Evolutionary conservation across 75 land plant genomes (phyloP), one percentile per base, ranked within the genome.

Genomic region (Pinus taeda): DNA sequence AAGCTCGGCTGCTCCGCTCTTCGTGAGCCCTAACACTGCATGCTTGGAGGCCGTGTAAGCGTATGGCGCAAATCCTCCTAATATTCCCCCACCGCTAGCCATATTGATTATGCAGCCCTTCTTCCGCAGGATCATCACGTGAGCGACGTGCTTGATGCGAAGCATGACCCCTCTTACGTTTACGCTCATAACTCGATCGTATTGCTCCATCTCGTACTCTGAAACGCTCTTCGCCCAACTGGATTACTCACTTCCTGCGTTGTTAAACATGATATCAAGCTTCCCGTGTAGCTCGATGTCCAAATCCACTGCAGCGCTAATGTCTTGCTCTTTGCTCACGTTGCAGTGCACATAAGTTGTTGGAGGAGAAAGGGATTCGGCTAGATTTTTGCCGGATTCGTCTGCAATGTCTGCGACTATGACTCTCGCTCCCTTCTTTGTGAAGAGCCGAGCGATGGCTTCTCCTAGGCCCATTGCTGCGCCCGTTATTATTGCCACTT

Each of bases 261-360:
- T 86, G 79, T 82, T 86, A 81, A 75, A 79, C 84, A 86, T 82
- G 59, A 86, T 60, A 79, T 87, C 86, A 4, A 87, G 81, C 30
- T 60, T 76, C 7, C 83, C 86, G 67, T 42, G 74, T 18, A 7
- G 45, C 13, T 77, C 12, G 4, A 84, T 22, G 67, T 83, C 76
- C 4, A 15, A 15, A 76, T 81, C 80, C 55, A 87, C 86, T 1
- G 78, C 79, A 21, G 70, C 42, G 66, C 60, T 60, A 29, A 87
- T 65, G 70, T 84, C 76, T 45, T 24, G 64, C 60, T 87, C 89
- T 15, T 78, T 75, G 8, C 80, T 73, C 39, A 87, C 89, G 56
- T 87, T 83, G 74, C 89, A 87, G 73, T 84, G 81, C 72, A 83
- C 58, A 60, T 60, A 84, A 58, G 76, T 75, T 42, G 66, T 49